Evolutionary conservation across 768 basidiomycete genomes (phyloP).

Genomic region (Roridomyces roridus): DNA sequence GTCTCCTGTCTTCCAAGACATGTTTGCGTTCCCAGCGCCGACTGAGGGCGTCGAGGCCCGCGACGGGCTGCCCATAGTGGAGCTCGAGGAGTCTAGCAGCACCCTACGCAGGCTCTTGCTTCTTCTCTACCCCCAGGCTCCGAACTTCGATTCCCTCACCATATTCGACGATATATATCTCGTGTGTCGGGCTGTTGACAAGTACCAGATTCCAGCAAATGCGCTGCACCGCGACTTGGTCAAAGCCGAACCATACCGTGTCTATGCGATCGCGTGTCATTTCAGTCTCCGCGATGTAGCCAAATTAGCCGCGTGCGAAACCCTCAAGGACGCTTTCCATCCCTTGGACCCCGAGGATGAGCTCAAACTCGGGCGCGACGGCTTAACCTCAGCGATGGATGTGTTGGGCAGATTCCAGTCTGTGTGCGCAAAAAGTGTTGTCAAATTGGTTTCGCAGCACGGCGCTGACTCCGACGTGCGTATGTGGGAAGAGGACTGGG

Average conservation of each 20-base stretch:
- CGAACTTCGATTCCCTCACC: slow-evolving; percentile 11
- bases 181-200: slow-evolving; percentile 39
- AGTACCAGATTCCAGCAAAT: slow-evolving; percentile 43
- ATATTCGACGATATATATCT: slow-evolving; percentile 36
- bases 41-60: slow-evolving; percentile 30
- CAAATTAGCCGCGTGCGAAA: slow-evolving; percentile 11
- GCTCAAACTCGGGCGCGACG: neutral
- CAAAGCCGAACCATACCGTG: slow-evolving; percentile 21
- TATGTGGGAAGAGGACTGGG: too few species aligned
- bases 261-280: slow-evolving; percentile 31
- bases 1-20: slow-evolving; percentile 40
- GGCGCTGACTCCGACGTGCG: too few species aligned
- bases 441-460: too few species aligned
- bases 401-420: neutral
- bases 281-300: slow-evolving; percentile 20
- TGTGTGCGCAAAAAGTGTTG: too few species aligned
- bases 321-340: slow-evolving; percentile 4
- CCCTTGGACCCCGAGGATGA: neutral
- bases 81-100: slow-evolving; percentile 36
- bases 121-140: slow-evolving; percentile 40
- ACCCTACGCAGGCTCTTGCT: slow-evolving; percentile 40
- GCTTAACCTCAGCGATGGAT: too few species aligned
- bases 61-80: slow-evolving; percentile 37
- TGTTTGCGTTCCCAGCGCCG: slow-evolving; percentile 36
- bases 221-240: too few species aligned